Evolutionary conservation across 306 rosid genomes (phyloP), one percentile per base, ranked within the genome.

Genomic region (Rosa persica): DNA sequence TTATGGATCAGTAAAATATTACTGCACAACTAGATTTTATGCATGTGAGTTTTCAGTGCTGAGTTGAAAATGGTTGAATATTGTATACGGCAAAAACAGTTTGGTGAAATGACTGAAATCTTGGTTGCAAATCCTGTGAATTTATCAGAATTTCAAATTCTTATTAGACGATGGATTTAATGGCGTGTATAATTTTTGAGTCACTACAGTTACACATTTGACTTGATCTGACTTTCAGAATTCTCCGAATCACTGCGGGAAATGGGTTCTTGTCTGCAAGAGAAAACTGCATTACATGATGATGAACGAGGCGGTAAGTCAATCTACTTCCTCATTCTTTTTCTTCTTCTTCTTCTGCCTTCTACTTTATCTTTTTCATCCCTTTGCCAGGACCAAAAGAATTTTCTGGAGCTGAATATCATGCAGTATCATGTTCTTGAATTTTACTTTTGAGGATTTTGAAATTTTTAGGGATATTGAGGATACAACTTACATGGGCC

Each of bases 211-310:
- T 57, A 7, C 77, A 23, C 13, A 5, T 65, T 81, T 76, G 72
- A 66, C 46, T 11, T 54, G 43, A 49, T 65, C 30, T 57, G 34
- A 49, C 78, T 75, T 83, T 86, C 93, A 93, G 98, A 93, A 77
- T 93, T 93, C 84, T 89, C 98, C 0, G 93, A 93, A 88, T 93
- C 98, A 6, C 81, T 93, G 82, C 86, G 73, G 78, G 97, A 93
- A 87, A 89, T 93, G 98, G 98, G 98, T 60, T 42, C 83, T 73
- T 91, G 96, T 89, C 83, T 93, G 40, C 51, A 89, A 75, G 92
- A 89, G 83, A 89, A 91, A 85, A 84, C 89, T 42, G 38, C 88
- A 64, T 67, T 86, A 70, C 79, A 87, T 72, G 88, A 91, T 60
- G 87, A 86, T 78, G 87, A 81, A 79, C 89, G 87, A 75, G 88